Base-by-base conservation (phyloP, 805 yeast genomes). In the Starmerella sp. region DNA sequence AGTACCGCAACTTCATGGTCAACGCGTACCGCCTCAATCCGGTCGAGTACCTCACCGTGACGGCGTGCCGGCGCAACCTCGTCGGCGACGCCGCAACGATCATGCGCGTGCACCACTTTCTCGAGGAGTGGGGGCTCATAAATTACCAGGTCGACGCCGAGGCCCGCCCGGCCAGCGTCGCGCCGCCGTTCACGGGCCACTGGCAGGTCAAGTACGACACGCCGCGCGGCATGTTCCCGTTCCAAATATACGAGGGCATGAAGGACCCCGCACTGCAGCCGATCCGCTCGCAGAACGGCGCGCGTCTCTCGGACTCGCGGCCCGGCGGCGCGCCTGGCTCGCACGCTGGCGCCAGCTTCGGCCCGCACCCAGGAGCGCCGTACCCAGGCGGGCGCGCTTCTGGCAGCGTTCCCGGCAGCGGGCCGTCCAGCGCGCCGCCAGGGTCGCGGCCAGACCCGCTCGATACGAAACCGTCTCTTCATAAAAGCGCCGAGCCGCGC, bases 81-180 rank as follows among this genome's bases (percentile, higher is more conserved):
- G 89, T 87, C 13, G 95, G 96, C 54, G 97, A 90, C 72, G 95
- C 88, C 6, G 91, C 95, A 2, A 80, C 96, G 0, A 77, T 90
- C 57, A 78, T 89, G 75, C 79, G 96, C 59, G 81, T 90, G 8
- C 95, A 87, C 65, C 77, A 82, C 52, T 89, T 90, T 66, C 72
- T 90, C 55, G 86, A 81, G 62, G 85, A 84, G 67, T 90, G 97
- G 97, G 97, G 97, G 0, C 73, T 90, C 51, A 86, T 90, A 52
- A 90, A 90, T 69, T 90, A 90, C 68, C 97, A 90, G 69, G 95
- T 90, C 2, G 86, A 84, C 66, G 86, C 90, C 1, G 85, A 80
- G 59, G 74, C 82, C 53, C 78, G 82, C 59, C 93, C 95, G 6
- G 52, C 63, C 8, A 61, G 80, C 51, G 75, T 83, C 15, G 86